These are phyloP conservation scores for Grosmannia clavigera DNA, from an alignment of 2,329 filamentous ascomycete genomes.

Conservation along the genomic window DNA sequence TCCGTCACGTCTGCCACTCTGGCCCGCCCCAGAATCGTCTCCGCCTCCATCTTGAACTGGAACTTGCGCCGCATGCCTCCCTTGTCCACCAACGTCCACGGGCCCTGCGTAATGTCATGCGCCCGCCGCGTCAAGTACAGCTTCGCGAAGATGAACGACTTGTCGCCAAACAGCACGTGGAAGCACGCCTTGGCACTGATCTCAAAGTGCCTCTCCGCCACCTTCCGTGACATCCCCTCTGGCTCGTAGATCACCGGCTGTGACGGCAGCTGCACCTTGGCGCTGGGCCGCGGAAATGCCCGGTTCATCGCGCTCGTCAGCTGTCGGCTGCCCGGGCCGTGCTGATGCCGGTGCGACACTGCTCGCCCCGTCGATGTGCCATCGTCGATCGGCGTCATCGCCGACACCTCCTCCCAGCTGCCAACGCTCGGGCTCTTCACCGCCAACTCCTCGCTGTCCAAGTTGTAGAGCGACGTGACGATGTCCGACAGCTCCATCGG, in stretches of 20 bases:
- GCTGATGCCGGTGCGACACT: constrained; percentile 9
- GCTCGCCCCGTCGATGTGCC: constrained; percentile 32
- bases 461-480: constrained; percentile 58
- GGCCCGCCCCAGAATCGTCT: constrained; percentile 51
- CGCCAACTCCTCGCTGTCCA: constrained; percentile 53
- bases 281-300: constrained; percentile 25
- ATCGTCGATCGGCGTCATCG: constrained; percentile 43
- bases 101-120: constrained; percentile 69
- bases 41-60: constrained; percentile 60
- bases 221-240: constrained; percentile 62
- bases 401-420: constrained; percentile 79
- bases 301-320: neutral
- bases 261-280: constrained; percentile 70
- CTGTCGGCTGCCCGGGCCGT: neutral
- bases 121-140: constrained; percentile 75
- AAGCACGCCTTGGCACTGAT: constrained; percentile 91
- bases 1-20: constrained; percentile 57
- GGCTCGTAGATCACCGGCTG: constrained; percentile 77
- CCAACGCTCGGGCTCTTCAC: constrained; percentile 63
- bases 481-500: constrained; percentile 56
- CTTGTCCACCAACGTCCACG: constrained; percentile 64
- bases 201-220: constrained; percentile 72
- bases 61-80: constrained; percentile 67
- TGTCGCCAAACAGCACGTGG: constrained; percentile 92
- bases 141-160: constrained; percentile 85